Base-by-base conservation (phyloP, 225 moss, liverwort and hornwort species). In the Marchantia polymorpha region DNA sequence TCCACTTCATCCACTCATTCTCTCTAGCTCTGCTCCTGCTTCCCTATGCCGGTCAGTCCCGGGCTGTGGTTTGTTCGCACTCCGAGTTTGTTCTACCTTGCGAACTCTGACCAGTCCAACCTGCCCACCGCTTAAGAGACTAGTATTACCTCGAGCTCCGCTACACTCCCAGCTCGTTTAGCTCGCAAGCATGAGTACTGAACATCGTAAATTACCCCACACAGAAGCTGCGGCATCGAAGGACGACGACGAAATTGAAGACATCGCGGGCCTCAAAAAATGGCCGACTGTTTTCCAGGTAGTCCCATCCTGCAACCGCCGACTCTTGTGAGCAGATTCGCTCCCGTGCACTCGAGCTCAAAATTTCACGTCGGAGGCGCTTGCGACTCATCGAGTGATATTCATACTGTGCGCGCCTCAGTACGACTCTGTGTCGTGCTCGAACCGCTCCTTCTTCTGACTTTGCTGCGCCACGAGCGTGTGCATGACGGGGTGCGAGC, bases 261-360 rank as follows among this genome's bases (percentile, higher is more conserved):
- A 80, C 8, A 65, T 26, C 49, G 68, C 64, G 14, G 77, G 64
- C 26, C 77, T 77, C 39, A 77, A 58, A 76, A 80, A 80, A 76
- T 80, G 77, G 39, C 84, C 84, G 46, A 77, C 84, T 29, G 50
- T 84, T 61, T 72, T 80, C 30, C 80, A 84, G 84, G 84, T 84
- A 77, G 27, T 65, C 27, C 15, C 27, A 12, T 29, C 65, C 12
- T 65, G n/a, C n/a, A 22, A 58, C 58, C 17, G 19, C 58, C 15
- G 17, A 20, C 58, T 39, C 58, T 16, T 58, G 58, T 58, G 39
- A 39, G 5, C 39, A 39, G 39, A 2, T 39, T 39, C 39, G 39
- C 39, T 39, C 39, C 39, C 39, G 39, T 39, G 39, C 39, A 39
- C 39, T 39, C 5, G 39, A 5, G 39, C 39, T 39, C 39, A 5